phyloP scores from a whole-genome alignment of 768 basidiomycete genomes.

The Collybia nuda region DNA sequence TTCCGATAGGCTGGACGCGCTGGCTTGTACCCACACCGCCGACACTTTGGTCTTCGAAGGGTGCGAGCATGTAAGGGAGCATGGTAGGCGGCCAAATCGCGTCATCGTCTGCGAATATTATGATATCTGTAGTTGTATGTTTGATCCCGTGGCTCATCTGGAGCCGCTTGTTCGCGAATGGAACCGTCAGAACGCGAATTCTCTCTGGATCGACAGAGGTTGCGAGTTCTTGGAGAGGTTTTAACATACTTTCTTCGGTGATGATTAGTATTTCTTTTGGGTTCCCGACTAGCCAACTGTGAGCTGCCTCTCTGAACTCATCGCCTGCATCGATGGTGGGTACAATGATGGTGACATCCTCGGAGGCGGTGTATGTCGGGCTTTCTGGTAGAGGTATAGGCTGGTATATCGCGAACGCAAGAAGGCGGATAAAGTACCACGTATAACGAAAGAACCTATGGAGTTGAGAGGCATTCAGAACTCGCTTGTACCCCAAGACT shows the following conservation, averaged over 20 bases:
- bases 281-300: slow-evolving; percentile 88
- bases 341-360: slow-evolving; percentile 96
- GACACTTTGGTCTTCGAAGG: slow-evolving; percentile 92
- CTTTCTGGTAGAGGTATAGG: slow-evolving; percentile 87
- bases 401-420: slow-evolving; percentile 73
- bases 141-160: slow-evolving; percentile 94
- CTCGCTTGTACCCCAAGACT: slow-evolving; percentile 2
- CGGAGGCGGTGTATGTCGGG: slow-evolving; percentile 87
- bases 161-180: slow-evolving; percentile 90
- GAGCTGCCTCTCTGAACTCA: slow-evolving; percentile 91
- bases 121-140: slow-evolving; percentile 87
- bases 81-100: slow-evolving; percentile 94
- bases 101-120: slow-evolving; percentile 93
- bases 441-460: slow-evolving; percentile 88
- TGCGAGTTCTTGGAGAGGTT: slow-evolving; percentile 85
- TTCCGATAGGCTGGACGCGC: slow-evolving; percentile 79
- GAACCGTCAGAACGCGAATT: slow-evolving; percentile 86
- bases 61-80: slow-evolving; percentile 82
- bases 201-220: slow-evolving; percentile 80
- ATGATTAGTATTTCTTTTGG: slow-evolving; percentile 80
- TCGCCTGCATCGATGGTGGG: slow-evolving; percentile 96
- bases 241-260: slow-evolving; percentile 89
- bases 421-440: slow-evolving; percentile 86
- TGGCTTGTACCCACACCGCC: slow-evolving; percentile 92
- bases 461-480: not conserved